A percentile compares a stretch with the other conserved stretches of the same genome.
These are phyloP conservation scores for Nigrospora sphaerica DNA, from an alignment of 2,329 filamentous ascomycete species.

Conservation along the genomic window DNA sequence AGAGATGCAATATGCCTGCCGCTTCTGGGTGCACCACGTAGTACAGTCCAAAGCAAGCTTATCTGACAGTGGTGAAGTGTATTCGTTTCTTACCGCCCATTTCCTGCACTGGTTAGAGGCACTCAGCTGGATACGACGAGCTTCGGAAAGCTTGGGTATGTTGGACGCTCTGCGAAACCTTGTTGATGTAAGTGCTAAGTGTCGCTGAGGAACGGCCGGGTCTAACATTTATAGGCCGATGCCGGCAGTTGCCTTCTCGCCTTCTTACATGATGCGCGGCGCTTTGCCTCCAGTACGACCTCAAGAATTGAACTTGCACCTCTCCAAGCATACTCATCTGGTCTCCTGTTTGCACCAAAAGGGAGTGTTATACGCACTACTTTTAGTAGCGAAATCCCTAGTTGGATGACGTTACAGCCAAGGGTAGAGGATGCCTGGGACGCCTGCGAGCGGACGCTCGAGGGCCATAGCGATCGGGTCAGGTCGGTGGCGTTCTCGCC, in stretches of 20 bases:
- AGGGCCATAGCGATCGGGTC: constrained; percentile 4
- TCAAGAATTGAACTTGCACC: constrained; percentile 17
- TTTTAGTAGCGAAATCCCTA: constrained; percentile 9
- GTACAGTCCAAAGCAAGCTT: too few species aligned
- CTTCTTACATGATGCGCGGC: constrained; percentile 17
- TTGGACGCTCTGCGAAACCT: constrained; percentile 5
- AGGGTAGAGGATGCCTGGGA: constrained; percentile 9
- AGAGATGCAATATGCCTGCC: too few species aligned
- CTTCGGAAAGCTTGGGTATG: constrained; percentile 9
- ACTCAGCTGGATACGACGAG: too few species aligned
- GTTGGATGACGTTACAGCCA: constrained; percentile 8
- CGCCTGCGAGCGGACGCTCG: constrained; percentile 9
- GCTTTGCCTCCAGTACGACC: constrained; percentile 14
- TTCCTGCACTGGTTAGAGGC: too few species aligned
- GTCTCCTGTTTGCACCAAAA: constrained; percentile 21
- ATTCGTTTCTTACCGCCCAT: too few species aligned
- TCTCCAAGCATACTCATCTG: constrained; percentile 25
- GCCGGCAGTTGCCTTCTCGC: neutral
- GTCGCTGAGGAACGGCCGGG: neutral
- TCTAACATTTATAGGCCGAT: constrained; percentile 5
- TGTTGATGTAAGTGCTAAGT: constrained; percentile 1
- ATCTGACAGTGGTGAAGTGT: too few species aligned
- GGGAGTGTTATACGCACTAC: constrained; percentile 15
- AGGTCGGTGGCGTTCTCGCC: too few species aligned
- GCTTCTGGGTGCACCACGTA: too few species aligned